phyloP scores from a whole-genome alignment of 2,329 filamentous ascomycete genomes.

The Cytospora schulzeri region DNA sequence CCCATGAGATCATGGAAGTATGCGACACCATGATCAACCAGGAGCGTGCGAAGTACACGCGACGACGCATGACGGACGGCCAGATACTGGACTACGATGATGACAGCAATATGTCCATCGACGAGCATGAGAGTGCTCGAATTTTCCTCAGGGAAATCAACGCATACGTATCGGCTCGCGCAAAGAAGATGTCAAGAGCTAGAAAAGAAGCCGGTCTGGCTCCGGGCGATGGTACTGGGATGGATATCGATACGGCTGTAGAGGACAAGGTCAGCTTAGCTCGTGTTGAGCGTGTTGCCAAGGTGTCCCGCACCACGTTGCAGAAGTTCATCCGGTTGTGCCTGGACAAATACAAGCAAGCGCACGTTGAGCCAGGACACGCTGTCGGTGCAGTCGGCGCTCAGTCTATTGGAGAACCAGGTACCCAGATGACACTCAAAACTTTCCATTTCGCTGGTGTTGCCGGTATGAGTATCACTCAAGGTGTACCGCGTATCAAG shows the following conservation, averaged over 20 bases:
- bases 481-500: conserved; percentile 99
- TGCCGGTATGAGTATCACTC: conserved; percentile 98
- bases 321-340: conserved; percentile 78
- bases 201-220: conserved; percentile 56
- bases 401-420: conserved; percentile 96
- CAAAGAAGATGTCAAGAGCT: conserved; percentile 59
- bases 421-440: conserved; percentile 98
- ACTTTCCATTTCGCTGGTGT: conserved; percentile 99
- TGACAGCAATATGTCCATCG: conserved; percentile 66
- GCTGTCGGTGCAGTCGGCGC: conserved; percentile 95
- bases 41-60: conserved; percentile 66
- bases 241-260: conserved; percentile 33
- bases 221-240: conserved; percentile 34
- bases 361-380: conserved; percentile 90
- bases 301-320: conserved; percentile 76
- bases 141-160: conserved; percentile 80
- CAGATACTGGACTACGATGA: conserved; percentile 71
- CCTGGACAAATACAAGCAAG: conserved; percentile 85
- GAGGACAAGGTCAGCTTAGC: conserved; percentile 39
- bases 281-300: conserved; percentile 72
- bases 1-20: conserved; percentile 70
- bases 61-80: conserved; percentile 63
- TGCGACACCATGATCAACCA: conserved; percentile 68
- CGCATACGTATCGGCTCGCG: conserved; percentile 66
- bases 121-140: conserved; percentile 80